Conservation (phyloP, 108 stramenopile species). For the Schizochytrium sp. region DNA sequence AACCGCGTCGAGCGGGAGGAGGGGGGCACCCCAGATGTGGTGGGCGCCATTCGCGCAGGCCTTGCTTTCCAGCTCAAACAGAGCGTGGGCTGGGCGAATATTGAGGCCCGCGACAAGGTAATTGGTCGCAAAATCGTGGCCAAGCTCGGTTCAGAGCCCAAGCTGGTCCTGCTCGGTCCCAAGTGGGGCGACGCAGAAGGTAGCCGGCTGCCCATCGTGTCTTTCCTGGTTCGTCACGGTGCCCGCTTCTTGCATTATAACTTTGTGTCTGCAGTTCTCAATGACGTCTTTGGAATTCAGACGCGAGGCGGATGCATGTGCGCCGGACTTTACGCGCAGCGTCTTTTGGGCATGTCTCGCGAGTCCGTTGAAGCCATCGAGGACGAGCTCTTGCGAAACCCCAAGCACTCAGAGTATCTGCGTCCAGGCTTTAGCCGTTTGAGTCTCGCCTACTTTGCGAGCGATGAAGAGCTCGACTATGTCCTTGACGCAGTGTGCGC, state of each 20-base stretch:
- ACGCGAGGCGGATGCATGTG: constrained; percentile 79
- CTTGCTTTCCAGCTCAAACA: constrained; percentile 66
- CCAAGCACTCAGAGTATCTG: constrained; percentile 66
- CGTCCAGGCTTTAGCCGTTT: constrained; percentile 86
- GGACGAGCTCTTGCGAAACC: constrained; percentile 63
- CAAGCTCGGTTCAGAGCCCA: not conserved
- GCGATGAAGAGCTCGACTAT: constrained; percentile 69
- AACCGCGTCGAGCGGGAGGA: constrained; percentile 92
- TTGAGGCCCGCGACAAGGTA: not conserved
- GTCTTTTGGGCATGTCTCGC: constrained; percentile 61
- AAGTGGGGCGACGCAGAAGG: not conserved
- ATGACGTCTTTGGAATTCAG: constrained; percentile 97
- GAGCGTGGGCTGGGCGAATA: not conserved
- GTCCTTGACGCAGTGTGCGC: constrained; percentile 74
- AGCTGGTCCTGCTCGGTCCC: not conserved
- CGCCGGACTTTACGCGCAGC: constrained; percentile 77
- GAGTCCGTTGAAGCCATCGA: constrained; percentile 62
- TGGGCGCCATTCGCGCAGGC: constrained; percentile 77
- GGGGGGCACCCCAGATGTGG: constrained; percentile 90
- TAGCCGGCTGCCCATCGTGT: constrained; percentile 65
- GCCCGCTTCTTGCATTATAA: constrained; percentile 74
- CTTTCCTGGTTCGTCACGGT: constrained; percentile 48
- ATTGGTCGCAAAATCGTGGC: not conserved
- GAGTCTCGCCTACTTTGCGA: constrained; percentile 65
- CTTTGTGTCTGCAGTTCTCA: constrained; percentile 87